Evolutionary conservation across 2,329 filamentous ascomycete genomes (phyloP).

Genomic region (Penicillium hesseltinei): DNA sequence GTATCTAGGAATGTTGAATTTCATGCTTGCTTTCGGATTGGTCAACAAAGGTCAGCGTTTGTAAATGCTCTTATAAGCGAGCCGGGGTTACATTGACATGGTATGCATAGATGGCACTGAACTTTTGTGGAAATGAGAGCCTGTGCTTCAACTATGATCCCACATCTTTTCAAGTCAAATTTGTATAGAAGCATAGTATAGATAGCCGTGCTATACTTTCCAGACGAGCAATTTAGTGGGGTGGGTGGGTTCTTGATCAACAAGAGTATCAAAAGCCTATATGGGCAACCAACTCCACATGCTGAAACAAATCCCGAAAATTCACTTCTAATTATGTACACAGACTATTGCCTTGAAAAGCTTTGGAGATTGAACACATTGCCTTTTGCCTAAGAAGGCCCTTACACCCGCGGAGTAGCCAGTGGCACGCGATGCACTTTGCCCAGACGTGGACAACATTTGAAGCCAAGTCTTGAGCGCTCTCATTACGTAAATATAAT

Average conservation of each 20-base stretch:
- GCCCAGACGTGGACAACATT: not conserved
- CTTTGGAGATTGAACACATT: not conserved
- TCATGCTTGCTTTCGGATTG: not conserved
- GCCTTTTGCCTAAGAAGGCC: not conserved
- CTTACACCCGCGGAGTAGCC: not conserved
- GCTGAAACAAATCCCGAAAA: not conserved
- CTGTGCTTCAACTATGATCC: too few species aligned
- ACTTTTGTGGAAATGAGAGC: too few species aligned
- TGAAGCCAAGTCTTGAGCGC: not conserved
- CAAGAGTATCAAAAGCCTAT: not conserved
- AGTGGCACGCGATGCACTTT: not conserved
- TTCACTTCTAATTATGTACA: not conserved
- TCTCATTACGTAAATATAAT: not conserved
- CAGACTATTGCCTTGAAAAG: not conserved
- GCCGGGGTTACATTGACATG: too few species aligned
- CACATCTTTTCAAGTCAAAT: too few species aligned
- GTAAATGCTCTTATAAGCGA: too few species aligned
- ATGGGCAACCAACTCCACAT: not conserved
- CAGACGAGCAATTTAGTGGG: not conserved
- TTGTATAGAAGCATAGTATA: not conserved
- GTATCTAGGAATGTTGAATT: not conserved
- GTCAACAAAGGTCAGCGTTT: not conserved
- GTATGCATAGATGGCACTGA: too few species aligned
- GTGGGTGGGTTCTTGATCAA: not conserved
- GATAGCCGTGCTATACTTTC: not conserved